Conservation (phyloP, 257 asterid genomes). For the Hygrophila difformis region DNA sequence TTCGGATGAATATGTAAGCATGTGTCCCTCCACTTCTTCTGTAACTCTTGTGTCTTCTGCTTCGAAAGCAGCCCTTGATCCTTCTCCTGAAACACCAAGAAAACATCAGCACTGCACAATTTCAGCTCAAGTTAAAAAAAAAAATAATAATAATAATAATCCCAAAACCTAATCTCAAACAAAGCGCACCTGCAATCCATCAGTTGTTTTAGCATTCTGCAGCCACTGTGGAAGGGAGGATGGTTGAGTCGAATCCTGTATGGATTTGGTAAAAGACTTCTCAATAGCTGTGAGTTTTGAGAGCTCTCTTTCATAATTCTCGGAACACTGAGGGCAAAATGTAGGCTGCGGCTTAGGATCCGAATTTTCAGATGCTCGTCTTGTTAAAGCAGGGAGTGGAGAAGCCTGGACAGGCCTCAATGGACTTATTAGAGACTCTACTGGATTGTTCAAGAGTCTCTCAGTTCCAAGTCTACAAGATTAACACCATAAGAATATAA, state of each 20-base stretch:
- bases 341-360: conserved; percentile 30
- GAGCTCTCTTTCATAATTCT: conserved; percentile 51
- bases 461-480: conserved; percentile 35
- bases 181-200: conserved; percentile 39
- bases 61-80: conserved; percentile 40
- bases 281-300: conserved; percentile 42
- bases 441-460: conserved; percentile 38
- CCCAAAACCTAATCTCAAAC: neutral
- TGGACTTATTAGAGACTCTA: conserved; percentile 35
- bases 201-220: conserved; percentile 52
- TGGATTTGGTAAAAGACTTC: conserved; percentile 47
- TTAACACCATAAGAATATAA: conserved; percentile 14
- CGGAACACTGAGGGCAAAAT: conserved; percentile 52
- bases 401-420: conserved; percentile 31
- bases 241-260: conserved; percentile 29
- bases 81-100: conserved; percentile 32
- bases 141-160: no score
- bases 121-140: neutral
- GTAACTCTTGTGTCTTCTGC: conserved; percentile 58
- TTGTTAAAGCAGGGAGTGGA: conserved; percentile 24
- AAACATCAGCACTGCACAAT: conserved; percentile 11
- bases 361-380: conserved; percentile 32
- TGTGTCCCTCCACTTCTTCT: conserved; percentile 67
- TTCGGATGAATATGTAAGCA: conserved; percentile 69
- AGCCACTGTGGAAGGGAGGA: conserved; percentile 72